phyloP scores from a whole-genome alignment of 768 basidiomycete species.

The Hericium erinaceus region DNA sequence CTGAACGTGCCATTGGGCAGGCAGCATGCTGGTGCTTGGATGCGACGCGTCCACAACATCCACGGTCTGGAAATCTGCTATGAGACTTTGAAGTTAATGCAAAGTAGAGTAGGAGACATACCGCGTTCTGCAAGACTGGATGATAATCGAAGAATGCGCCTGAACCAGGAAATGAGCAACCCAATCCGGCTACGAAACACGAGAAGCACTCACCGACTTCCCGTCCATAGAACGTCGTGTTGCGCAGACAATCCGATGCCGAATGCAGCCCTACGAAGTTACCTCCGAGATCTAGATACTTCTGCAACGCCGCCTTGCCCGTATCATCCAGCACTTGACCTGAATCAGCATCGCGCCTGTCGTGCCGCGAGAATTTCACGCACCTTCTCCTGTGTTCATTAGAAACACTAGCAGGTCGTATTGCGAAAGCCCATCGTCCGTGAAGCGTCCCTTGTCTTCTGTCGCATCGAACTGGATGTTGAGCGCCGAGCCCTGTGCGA shows the following conservation, averaged over 20 bases:
- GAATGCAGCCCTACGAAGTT: slow-evolving; percentile 38
- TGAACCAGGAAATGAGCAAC: slow-evolving; percentile 2
- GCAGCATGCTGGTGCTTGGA: slow-evolving; percentile 33
- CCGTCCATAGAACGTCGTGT: slow-evolving; percentile 30
- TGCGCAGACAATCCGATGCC: slow-evolving; percentile 33
- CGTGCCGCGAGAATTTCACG: not conserved
- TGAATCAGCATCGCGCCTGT: not conserved
- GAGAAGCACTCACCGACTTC: slow-evolving; percentile 26
- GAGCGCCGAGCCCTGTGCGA: slow-evolving; percentile 18
- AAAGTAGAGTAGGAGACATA: slow-evolving; percentile 15
- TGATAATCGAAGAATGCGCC: slow-evolving; percentile 41
- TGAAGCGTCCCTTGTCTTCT: slow-evolving; percentile 35
- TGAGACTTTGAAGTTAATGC: not conserved
- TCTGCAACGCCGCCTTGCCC: slow-evolving; percentile 32
- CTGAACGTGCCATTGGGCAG: slow-evolving; percentile 23
- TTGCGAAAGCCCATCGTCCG: slow-evolving; percentile 25
- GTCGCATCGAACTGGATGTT: slow-evolving; percentile 33
- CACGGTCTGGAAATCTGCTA: slow-evolving; percentile 21
- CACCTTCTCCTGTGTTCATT: slow-evolving; percentile 36
- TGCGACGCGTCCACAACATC: slow-evolving; percentile 31
- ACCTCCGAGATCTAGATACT: slow-evolving; percentile 35
- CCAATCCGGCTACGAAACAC: not conserved
- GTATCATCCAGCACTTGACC: slow-evolving; percentile 30
- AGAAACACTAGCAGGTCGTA: slow-evolving; percentile 40
- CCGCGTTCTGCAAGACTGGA: slow-evolving; percentile 33